Conservation (phyloP, 1,284 basidiomycete genomes). For the Trametes sp. region DNA sequence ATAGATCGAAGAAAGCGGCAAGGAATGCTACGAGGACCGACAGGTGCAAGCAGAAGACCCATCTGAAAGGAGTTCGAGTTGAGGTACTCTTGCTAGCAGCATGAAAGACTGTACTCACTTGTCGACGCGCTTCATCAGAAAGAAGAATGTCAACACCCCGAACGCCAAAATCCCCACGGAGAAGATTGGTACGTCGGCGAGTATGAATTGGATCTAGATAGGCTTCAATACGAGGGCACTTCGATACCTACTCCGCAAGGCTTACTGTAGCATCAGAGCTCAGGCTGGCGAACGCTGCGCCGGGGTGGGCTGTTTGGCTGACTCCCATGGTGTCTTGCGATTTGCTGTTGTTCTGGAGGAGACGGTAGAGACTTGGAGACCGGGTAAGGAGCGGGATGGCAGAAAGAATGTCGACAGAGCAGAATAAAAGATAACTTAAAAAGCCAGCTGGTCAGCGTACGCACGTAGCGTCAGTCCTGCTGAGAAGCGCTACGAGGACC, state of each 20-base stretch:
- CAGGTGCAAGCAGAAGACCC: conserved; percentile 59
- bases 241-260: background rate
- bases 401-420: conserved; percentile 23
- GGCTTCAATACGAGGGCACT: background rate
- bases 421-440: conserved; percentile 23
- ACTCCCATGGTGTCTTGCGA: conserved; percentile 20
- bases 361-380: conserved; percentile 10
- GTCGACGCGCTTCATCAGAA: conserved; percentile 62
- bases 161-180: conserved; percentile 71
- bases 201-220: conserved; percentile 60
- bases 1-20: conserved; percentile 72
- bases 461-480: conserved; percentile 40
- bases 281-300: conserved; percentile 30
- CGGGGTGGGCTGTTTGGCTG: conserved; percentile 25
- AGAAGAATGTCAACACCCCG: conserved; percentile 67
- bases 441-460: conserved; percentile 36
- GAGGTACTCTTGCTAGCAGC: conserved; percentile 9
- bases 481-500: conserved; percentile 38
- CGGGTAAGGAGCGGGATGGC: conserved; percentile 20
- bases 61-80: conserved; percentile 43
- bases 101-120: conserved; percentile 52
- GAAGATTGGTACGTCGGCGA: conserved; percentile 74
- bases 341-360: conserved; percentile 10
- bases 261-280: conserved; percentile 38
- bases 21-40: conserved; percentile 67